phyloP scores from a whole-genome alignment of 805 yeast genomes.

The Kodamaea kaohsiungensis region DNA sequence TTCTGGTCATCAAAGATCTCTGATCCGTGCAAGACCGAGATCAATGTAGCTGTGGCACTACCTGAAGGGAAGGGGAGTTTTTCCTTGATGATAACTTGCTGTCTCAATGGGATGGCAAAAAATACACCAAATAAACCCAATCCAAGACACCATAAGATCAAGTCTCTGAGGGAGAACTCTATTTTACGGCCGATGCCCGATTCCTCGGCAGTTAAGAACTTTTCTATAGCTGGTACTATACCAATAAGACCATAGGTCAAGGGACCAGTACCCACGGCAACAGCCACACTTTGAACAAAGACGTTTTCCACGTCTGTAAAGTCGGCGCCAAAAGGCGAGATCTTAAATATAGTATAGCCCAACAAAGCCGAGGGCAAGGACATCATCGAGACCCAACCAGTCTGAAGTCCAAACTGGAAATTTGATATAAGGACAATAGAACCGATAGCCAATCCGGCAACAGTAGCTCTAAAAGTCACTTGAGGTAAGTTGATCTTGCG shows the following conservation, averaged over 20 bases:
- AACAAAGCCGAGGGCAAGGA: constrained; percentile 89
- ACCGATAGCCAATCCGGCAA: constrained; percentile 83
- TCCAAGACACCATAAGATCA: constrained; percentile 82
- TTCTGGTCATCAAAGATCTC: constrained; percentile 43
- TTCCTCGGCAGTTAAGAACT: constrained; percentile 76
- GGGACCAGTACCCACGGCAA: constrained; percentile 98
- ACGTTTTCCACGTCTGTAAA: constrained; percentile 92
- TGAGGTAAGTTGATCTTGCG: constrained; percentile 60
- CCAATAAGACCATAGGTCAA: constrained; percentile 94
- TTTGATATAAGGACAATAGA: constrained; percentile 83
- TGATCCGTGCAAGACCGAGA: constrained; percentile 81
- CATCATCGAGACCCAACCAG: constrained; percentile 99
- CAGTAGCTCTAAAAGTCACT: constrained; percentile 69
- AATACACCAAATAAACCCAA: constrained; percentile 94
- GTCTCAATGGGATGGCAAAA: constrained; percentile 86
- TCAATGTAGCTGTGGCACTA: constrained; percentile 91
- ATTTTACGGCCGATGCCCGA: constrained; percentile 55
- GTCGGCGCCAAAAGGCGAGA: constrained; percentile 44
- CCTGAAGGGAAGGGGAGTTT: constrained; percentile 94
- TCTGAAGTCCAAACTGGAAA: constrained; percentile 94
- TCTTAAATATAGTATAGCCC: constrained; percentile 80
- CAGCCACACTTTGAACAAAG: constrained; percentile 87
- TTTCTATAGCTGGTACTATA: constrained; percentile 92
- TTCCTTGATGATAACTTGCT: constrained; percentile 84
- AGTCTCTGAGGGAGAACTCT: constrained; percentile 45